These are phyloP conservation scores for Fraxinus greggii DNA, from an alignment of 305 asterid species.

Conservation along the genomic window DNA sequence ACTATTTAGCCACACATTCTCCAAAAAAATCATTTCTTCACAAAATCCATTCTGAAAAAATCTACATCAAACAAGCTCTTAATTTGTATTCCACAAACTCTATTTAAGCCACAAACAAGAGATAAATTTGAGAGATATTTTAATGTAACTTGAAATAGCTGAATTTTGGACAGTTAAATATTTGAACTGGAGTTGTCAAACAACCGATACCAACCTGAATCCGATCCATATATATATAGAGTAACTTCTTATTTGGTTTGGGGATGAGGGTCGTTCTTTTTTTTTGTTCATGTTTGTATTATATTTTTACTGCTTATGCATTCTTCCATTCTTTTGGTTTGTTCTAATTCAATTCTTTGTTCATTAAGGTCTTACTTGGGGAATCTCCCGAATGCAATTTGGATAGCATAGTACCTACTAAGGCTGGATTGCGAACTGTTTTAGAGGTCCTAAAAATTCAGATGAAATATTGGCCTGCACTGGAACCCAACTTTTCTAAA, in stretches of 20 bases:
- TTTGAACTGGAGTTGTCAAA: background rate
- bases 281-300: background rate
- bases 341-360: constrained; percentile 32
- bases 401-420: constrained; percentile 59
- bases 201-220: background rate
- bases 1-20: background rate
- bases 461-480: constrained; percentile 68
- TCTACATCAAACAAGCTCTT: background rate
- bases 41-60: background rate
- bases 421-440: constrained; percentile 67
- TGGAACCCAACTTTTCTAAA: constrained; percentile 44
- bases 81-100: background rate
- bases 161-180: background rate
- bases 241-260: background rate
- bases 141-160: background rate
- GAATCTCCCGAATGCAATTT: constrained; percentile 47
- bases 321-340: constrained; percentile 9
- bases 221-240: background rate
- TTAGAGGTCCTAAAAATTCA: constrained; percentile 73
- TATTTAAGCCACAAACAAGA: background rate
- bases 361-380: constrained; percentile 82
- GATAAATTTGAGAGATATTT: background rate
- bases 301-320: background rate
- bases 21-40: background rate
- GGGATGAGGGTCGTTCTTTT: constrained; percentile 6